phyloP scores from a whole-genome alignment of 257 asterid species.

The Leptodermis oblonga region DNA sequence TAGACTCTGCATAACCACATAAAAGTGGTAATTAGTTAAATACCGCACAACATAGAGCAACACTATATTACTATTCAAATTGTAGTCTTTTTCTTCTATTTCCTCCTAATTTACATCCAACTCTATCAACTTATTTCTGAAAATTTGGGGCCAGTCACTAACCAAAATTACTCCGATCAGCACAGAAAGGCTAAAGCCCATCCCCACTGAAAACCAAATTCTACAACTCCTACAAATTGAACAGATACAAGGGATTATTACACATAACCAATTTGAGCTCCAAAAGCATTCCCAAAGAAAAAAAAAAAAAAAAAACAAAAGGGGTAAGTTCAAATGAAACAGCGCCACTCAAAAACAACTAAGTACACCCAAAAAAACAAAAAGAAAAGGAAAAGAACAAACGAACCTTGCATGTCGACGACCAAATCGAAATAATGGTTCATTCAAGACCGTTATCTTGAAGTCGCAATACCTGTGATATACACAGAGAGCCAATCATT shows the following conservation, averaged over 20 bases:
- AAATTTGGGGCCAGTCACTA: slow-evolving; percentile 8
- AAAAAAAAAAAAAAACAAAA: neutral
- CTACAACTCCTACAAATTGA: slow-evolving; percentile 46
- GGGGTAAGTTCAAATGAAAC: rapidly evolving
- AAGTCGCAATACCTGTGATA: slow-evolving; percentile 70
- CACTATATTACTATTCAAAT: neutral
- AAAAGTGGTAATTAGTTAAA: slow-evolving; percentile 1
- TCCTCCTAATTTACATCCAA: neutral
- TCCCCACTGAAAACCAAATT: slow-evolving; percentile 75
- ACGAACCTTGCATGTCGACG: slow-evolving; percentile 61
- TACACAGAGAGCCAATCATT: neutral
- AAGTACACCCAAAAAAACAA: neutral
- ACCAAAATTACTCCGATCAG: slow-evolving; percentile 58
- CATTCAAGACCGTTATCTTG: slow-evolving; percentile 57
- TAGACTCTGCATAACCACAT: slow-evolving; percentile 41
- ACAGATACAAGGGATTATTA: neutral
- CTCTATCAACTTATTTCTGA: neutral
- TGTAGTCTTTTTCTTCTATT: neutral
- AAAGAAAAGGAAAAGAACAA: neutral
- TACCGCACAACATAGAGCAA: neutral
- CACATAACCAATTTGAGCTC: neutral
- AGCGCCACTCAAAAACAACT: no score
- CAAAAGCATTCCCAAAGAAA: neutral
- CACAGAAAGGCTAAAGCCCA: slow-evolving; percentile 66
- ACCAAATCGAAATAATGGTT: slow-evolving; percentile 64